These are phyloP conservation scores for Glutinoglossum americanum DNA, from an alignment of 495 filamentous ascomycete species.

Conservation along the genomic window DNA sequence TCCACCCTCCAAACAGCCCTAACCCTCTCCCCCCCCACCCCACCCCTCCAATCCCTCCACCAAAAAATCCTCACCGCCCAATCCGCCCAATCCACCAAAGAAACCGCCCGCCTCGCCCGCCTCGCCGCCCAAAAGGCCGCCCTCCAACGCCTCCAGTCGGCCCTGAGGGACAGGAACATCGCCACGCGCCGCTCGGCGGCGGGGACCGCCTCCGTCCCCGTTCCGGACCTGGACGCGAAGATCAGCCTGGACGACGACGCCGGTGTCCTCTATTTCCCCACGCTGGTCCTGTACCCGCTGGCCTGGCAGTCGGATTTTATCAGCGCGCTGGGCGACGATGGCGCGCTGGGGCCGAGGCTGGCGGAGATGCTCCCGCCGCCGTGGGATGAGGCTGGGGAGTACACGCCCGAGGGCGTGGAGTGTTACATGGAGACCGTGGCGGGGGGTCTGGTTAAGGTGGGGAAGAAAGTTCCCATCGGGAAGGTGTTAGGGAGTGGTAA, in stretches of 20 bases:
- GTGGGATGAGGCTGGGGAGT: constrained; percentile 62
- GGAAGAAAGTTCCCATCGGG: constrained; percentile 58
- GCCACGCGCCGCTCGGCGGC: constrained; percentile 20
- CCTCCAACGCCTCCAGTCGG: neutral
- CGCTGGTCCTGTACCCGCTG: constrained; percentile 64
- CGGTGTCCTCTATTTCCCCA: constrained; percentile 50
- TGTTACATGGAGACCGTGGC: constrained; percentile 68
- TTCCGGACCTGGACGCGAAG: constrained; percentile 3
- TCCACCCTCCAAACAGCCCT: constrained; percentile 34
- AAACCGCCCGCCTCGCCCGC: too few species aligned
- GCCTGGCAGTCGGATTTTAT: constrained; percentile 71
- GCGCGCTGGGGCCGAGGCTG: constrained; percentile 47
- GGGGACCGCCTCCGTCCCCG: constrained; percentile 19
- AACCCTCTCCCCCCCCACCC: constrained; percentile 51
- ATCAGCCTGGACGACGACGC: constrained; percentile 32
- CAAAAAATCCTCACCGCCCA: constrained; percentile 10
- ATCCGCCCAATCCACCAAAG: constrained; percentile 6
- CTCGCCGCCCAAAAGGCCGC: constrained; percentile 1
- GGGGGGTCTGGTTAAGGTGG: constrained; percentile 71
- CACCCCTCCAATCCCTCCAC: constrained; percentile 24
- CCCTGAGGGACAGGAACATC: constrained; percentile 13
- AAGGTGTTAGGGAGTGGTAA: constrained; percentile 57
- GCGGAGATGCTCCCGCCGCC: constrained; percentile 50
- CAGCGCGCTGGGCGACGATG: constrained; percentile 57
- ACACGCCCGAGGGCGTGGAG: constrained; percentile 42